phyloP scores from a whole-genome alignment of 1,284 basidiomycete species.

The Athelia sp. region DNA sequence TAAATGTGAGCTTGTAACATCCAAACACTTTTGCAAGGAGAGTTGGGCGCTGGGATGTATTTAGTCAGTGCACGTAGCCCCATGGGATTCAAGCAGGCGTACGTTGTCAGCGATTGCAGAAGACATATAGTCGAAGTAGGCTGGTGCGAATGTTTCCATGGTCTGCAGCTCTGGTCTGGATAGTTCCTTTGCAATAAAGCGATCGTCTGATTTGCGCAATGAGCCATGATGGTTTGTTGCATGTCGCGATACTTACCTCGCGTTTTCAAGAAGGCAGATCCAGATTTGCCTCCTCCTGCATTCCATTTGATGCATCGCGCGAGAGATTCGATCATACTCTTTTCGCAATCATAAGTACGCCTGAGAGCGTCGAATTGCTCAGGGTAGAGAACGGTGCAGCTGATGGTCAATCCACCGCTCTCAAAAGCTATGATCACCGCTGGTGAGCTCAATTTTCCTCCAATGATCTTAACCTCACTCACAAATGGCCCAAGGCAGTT shows the following conservation, averaged over 20 bases:
- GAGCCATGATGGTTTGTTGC: no score
- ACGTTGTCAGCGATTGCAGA: constrained; percentile 78
- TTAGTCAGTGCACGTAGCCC: constrained; percentile 3
- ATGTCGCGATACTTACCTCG: constrained; percentile 57
- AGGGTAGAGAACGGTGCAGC: constrained; percentile 93
- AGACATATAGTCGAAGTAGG: constrained; percentile 97
- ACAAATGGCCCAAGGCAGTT: constrained; percentile 77
- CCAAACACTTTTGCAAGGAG: constrained; percentile 97
- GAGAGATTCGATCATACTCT: constrained; percentile 90
- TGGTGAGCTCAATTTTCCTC: constrained; percentile 7
- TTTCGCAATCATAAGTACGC: constrained; percentile 89
- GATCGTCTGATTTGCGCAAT: constrained; percentile 65
- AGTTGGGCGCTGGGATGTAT: constrained; percentile 72
- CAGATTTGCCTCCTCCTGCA: constrained; percentile 93
- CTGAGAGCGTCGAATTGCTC: constrained; percentile 97
- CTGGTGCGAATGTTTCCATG: constrained; percentile 95
- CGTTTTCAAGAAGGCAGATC: constrained; percentile 95
- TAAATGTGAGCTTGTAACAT: constrained; percentile 93
- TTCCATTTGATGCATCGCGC: constrained; percentile 97
- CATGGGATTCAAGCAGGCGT: constrained; percentile 19
- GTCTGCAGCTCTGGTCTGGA: constrained; percentile 90
- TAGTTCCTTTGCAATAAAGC: constrained; percentile 97
- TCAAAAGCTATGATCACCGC: constrained; percentile 64
- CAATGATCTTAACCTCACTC: constrained; percentile 20
- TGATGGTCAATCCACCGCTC: constrained; percentile 88